Evolutionary conservation across 2,329 filamentous ascomycete species (phyloP), one percentile per base, ranked within the genome.

Genomic region (Aureobasidium pullulans): DNA sequence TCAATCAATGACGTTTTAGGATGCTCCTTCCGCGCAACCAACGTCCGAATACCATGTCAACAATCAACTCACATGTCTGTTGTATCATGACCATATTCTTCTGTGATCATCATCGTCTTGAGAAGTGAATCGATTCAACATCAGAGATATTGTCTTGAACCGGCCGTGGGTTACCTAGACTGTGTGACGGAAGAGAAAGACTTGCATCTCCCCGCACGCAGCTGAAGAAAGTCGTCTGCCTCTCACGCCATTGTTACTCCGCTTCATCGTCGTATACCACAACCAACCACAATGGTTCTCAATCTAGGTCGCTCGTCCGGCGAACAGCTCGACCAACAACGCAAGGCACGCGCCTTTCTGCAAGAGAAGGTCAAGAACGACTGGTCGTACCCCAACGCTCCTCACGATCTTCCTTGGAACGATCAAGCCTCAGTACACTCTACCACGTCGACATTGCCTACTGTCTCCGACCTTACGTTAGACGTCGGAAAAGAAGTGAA

Each of bases 321-420:
- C 36, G 66, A 66, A 49, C 64, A 67, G 65, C 72, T 74, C 61
- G 66, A 70, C n/a, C 74, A 76, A 43, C 65, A 74, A 29, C 70
- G 76, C 50, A 71, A 75, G 37, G 74, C 76, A 28, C 71, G 72
- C 43, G 70, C 72, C 47, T 70, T 73, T 63, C 71, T 79, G 60
- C 68, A 70, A 44, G 72, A 75, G 40, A 71, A 69, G 58, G 68
- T 78, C 19, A 73, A 75, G 63, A 71, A 70, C 63, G 76, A 79
- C 67, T 79, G 77, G 77, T 64, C 71, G 39, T 79, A 73, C 60
- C 75, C 76, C 32, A 57, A 66, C 13, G 62, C 70, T 32, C 70
- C 70, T 9, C 63, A 65, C 43, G 67, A 62, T 56, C 63, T 61
- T 11, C 46, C 28, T 6, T 13, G 13, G 15, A 10, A 16, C 15